A percentile compares a stretch with the other conserved stretches of the same genome.
Evolutionary conservation across 495 filamentous ascomycete genomes (phyloP).

Genomic region (Podospora conica): DNA sequence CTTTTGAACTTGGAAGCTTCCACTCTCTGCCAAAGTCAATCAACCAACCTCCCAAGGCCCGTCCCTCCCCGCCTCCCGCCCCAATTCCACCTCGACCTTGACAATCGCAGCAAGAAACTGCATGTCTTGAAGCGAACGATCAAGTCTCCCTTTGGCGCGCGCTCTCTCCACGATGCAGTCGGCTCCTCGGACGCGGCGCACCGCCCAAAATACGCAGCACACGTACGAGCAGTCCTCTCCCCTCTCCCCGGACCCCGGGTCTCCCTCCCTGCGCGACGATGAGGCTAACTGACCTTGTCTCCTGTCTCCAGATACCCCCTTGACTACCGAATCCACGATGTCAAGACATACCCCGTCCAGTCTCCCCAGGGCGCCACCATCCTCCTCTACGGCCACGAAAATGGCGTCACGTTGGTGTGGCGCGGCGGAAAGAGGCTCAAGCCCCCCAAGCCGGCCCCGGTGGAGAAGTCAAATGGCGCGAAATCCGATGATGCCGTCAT

Average conservation of each 20-base stretch:
- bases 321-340: slow-evolving; percentile 63
- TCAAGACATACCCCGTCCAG: slow-evolving; percentile 67
- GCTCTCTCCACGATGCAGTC: slow-evolving; percentile 19
- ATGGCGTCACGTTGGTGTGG: slow-evolving; percentile 73
- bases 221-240: slow-evolving; percentile 17
- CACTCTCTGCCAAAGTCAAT: not conserved
- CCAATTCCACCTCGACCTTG: not conserved
- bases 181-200: slow-evolving; percentile 26
- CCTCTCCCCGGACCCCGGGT: not conserved
- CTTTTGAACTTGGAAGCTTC: not conserved
- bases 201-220: slow-evolving; percentile 32
- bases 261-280: slow-evolving; percentile 6
- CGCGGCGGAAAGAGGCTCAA: slow-evolving; percentile 67
- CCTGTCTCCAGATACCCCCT: slow-evolving; percentile 69
- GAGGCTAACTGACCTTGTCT: not conserved
- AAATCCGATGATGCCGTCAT: slow-evolving; percentile 56
- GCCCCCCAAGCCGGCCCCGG: slow-evolving; percentile 25
- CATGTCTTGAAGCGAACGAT: not conserved
- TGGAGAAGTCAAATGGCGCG: slow-evolving; percentile 38
- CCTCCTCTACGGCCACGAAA: slow-evolving; percentile 75
- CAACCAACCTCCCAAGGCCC: not conserved
- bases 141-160: not conserved
- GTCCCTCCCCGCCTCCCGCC: not conserved
- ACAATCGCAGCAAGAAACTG: not conserved
- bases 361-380: slow-evolving; percentile 81